These are phyloP conservation scores for Teunomyces pallodes DNA, from an alignment of 805 yeast species.

Conservation along the genomic window DNA sequence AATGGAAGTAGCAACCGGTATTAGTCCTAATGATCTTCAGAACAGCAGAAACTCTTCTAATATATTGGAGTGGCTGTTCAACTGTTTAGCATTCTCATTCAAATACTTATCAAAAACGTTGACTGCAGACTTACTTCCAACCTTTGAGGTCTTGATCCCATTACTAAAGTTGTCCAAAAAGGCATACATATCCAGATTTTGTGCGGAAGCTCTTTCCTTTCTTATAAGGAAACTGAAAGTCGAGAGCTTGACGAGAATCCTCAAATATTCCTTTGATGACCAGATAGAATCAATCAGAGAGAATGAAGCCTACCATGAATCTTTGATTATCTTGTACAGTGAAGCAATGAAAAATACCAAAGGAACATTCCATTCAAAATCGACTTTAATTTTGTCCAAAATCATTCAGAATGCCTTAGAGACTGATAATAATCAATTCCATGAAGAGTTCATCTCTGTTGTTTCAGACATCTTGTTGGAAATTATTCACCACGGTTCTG, in stretches of 20 bases:
- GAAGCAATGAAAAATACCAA: constrained; percentile 74
- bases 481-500: constrained; percentile 51
- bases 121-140: constrained; percentile 61
- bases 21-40: constrained; percentile 47
- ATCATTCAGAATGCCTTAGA: constrained; percentile 35
- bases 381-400: constrained; percentile 47
- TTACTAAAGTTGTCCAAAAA: constrained; percentile 56
- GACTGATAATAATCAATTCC: constrained; percentile 4
- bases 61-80: constrained; percentile 79
- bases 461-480: constrained; percentile 58
- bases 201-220: constrained; percentile 89
- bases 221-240: constrained; percentile 65
- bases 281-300: constrained; percentile 29
- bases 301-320: constrained; percentile 49
- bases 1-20: constrained; percentile 41
- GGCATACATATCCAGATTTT: constrained; percentile 70
- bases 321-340: constrained; percentile 60
- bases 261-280: constrained; percentile 42
- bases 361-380: constrained; percentile 72
- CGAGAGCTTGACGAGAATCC: constrained; percentile 45
- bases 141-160: constrained; percentile 65
- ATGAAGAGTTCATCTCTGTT: constrained; percentile 21
- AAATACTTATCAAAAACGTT: constrained; percentile 74
- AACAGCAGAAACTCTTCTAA: constrained; percentile 55
- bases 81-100: constrained; percentile 82